Conservation (phyloP, 306 rosid genomes). For the Luffa aegyptiaca region DNA sequence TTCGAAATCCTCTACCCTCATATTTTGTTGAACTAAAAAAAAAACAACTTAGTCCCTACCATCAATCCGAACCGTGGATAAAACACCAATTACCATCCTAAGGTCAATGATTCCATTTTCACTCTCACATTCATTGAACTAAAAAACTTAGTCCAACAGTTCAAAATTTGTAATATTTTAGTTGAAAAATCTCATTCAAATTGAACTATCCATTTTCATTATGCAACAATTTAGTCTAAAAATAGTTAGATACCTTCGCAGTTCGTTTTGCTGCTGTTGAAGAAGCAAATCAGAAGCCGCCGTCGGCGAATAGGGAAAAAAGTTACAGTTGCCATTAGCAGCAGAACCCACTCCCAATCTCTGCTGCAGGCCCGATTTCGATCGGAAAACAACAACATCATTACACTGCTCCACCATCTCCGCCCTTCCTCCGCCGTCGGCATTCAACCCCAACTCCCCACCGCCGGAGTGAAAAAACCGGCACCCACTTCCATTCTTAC, state of each 20-base stretch:
- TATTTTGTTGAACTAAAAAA: no score
- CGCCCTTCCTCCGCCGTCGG: conserved; percentile 29
- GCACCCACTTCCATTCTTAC: conserved; percentile 78
- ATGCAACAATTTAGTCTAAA: no score
- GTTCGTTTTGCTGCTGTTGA: conserved; percentile 72
- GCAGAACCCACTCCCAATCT: conserved; percentile 43
- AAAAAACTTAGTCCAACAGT: no score
- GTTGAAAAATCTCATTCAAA: no score
- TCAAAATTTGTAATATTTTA: no score
- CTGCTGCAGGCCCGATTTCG: conserved; percentile 45
- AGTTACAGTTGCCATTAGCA: conserved; percentile 29
- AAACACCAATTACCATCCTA: no score
- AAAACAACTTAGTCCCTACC: no score
- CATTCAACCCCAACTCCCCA: conserved; percentile 15
- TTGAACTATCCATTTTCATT: no score
- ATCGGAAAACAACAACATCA: conserved; percentile 57
- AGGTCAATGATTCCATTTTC: no score
- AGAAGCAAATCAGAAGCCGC: conserved; percentile 65
- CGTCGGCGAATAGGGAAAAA: conserved; percentile 67
- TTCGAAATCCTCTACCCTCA: no score
- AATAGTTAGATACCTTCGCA: conserved; percentile 18
- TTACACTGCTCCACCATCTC: conserved; percentile 74
- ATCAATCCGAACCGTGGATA: no score
- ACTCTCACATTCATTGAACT: no score
- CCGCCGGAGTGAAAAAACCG: conserved; percentile 70